phyloP scores from a whole-genome alignment of 176 grass and related monocot genomes.

The Rhynchospora pubera region DNA sequence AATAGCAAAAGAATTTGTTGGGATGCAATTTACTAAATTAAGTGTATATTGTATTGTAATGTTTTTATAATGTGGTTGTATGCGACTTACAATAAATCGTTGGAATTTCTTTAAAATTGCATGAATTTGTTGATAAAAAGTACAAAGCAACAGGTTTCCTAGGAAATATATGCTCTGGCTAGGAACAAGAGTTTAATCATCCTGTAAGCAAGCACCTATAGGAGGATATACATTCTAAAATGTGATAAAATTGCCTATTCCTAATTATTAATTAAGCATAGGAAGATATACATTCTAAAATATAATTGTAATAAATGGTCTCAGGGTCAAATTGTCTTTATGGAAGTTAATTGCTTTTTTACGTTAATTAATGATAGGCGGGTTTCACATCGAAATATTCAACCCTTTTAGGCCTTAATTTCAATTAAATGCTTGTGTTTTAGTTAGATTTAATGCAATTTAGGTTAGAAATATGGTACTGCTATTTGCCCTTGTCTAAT shows the following conservation, averaged over 20 bases:
- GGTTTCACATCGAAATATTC: no score
- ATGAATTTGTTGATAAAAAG: background rate
- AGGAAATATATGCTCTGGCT: background rate
- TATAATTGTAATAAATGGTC: no score
- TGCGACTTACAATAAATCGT: background rate
- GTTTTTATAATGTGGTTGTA: background rate
- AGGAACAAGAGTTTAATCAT: background rate
- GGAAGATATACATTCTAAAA: background rate
- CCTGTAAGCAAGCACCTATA: background rate
- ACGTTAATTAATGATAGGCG: background rate
- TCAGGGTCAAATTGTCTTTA: no score
- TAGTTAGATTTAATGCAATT: no score
- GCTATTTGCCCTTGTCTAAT: no score
- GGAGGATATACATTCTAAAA: background rate
- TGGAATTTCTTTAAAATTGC: background rate
- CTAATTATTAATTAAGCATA: background rate
- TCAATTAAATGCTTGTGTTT: no score
- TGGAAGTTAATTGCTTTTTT: no score
- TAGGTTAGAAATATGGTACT: no score
- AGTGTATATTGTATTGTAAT: background rate
- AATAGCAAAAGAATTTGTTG: background rate
- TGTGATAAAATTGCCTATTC: background rate
- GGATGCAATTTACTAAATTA: background rate
- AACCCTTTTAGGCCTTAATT: no score
- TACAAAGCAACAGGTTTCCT: background rate